Conservation (phyloP, 2,329 filamentous ascomycete species). For the Ophiocordyceps camponoti-rufipedis region DNA sequence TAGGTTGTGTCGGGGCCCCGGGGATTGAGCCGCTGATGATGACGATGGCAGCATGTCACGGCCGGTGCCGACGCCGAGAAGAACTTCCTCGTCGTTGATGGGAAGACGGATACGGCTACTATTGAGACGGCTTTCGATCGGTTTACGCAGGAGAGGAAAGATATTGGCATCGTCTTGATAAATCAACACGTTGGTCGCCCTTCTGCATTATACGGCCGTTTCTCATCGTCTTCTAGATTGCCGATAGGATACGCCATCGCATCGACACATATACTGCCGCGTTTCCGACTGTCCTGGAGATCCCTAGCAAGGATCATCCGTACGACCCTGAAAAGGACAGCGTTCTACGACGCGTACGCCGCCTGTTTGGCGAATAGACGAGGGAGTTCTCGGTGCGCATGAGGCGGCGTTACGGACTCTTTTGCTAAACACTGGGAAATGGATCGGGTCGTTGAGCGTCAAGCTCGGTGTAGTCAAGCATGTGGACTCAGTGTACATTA, state of each 20-base stretch:
- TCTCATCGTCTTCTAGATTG: slow-evolving; percentile 43
- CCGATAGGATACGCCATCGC: slow-evolving; percentile 78
- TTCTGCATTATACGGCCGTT: neutral
- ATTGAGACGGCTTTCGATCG: slow-evolving; percentile 83
- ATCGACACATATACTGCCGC: slow-evolving; percentile 87
- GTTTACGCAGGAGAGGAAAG: slow-evolving; percentile 80
- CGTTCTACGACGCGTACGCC: slow-evolving; percentile 68
- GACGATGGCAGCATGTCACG: slow-evolving; percentile 57
- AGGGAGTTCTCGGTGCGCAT: neutral
- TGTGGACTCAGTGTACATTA: no score
- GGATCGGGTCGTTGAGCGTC: neutral
- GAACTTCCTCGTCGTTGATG: slow-evolving; percentile 94
- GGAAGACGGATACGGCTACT: slow-evolving; percentile 71
- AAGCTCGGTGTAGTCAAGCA: no score
- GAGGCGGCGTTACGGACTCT: neutral
- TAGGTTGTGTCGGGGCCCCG: slow-evolving; percentile 21
- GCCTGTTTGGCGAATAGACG: slow-evolving; percentile 48
- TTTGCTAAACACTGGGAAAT: neutral
- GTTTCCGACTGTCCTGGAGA: slow-evolving; percentile 91
- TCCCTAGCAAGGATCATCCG: slow-evolving; percentile 95
- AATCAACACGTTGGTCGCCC: slow-evolving; percentile 73
- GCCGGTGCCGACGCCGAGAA: slow-evolving; percentile 76
- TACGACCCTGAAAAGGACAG: slow-evolving; percentile 99
- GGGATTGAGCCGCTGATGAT: neutral
- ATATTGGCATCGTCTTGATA: slow-evolving; percentile 91